Percentiles rank a stretch among this genome's conserved stretches.
Evolutionary conservation across 495 filamentous ascomycete species (phyloP).

Genomic region (Elaphomyces granulatus): DNA sequence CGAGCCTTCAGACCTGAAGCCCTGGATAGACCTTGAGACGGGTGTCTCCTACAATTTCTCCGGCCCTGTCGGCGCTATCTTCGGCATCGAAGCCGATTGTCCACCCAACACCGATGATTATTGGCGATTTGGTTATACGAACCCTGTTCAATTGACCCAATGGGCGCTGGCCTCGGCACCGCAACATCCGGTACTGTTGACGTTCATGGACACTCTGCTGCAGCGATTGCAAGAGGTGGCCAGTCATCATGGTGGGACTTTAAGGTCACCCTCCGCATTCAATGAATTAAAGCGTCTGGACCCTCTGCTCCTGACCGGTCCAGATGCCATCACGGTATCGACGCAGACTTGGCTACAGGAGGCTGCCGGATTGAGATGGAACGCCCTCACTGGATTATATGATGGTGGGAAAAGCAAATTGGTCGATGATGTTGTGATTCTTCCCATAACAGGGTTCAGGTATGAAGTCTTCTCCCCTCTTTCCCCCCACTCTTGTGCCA

Average conservation of each 20-base stretch:
- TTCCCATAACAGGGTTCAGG: slow-evolving; percentile 6
- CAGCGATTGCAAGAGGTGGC: slow-evolving; percentile 5
- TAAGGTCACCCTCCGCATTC: slow-evolving; percentile 1
- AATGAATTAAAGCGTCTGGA: slow-evolving; percentile 4
- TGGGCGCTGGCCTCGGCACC: slow-evolving; percentile 10
- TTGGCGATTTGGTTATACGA: slow-evolving; percentile 14
- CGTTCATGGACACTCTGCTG: slow-evolving; percentile 6
- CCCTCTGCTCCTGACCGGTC: slow-evolving; percentile 4
- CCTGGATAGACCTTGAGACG: slow-evolving; percentile 6
- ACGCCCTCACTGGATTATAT: slow-evolving; percentile 5
- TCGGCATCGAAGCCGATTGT: slow-evolving; percentile 10
- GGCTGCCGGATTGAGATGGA: slow-evolving; percentile 5
- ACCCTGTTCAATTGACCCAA: slow-evolving; percentile 12
- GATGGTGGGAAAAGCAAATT: slow-evolving; percentile 6
- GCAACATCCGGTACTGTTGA: slow-evolving; percentile 7
- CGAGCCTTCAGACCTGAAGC: slow-evolving; percentile 3
- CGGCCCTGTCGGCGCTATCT: slow-evolving; percentile 6
- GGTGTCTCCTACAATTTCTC: slow-evolving; percentile 4
- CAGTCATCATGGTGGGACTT: slow-evolving; percentile 2
- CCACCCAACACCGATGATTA: slow-evolving; percentile 6
- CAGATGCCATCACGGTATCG: slow-evolving; percentile 4
- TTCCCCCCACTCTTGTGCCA: too few species aligned
- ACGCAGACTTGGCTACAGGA: slow-evolving; percentile 3
- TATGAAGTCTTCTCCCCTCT: background rate
- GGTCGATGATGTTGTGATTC: slow-evolving; percentile 4